Base-by-base conservation (phyloP, 768 basidiomycete genomes). In the Rhizopogon roseolus region DNA sequence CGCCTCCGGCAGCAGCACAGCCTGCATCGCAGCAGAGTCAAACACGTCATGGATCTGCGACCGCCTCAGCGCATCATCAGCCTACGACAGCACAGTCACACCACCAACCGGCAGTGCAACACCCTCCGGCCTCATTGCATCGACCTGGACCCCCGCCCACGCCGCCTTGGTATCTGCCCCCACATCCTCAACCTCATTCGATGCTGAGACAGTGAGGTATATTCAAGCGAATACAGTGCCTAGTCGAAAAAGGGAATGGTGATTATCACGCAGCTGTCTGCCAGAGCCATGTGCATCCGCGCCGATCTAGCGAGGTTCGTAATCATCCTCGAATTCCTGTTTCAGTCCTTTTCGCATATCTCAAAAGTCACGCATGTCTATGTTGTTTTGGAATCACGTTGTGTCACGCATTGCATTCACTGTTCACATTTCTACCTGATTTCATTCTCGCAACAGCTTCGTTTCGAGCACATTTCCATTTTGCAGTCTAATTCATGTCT, bases 1-100 rank as follows among this genome's bases (percentile, higher is more conserved):
- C 40, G 17, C 39, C 17, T 19, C 52, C 53, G 6, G 50, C 53
- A 16, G 50, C n/a, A n/a, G 36, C 39, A 11, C 32, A 29, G 28
- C 36, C 52, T 34, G 19, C 32, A 22, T 52, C 52, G 7, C 54
- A 27, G 10, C 53, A 41, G 28, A 54, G 7, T 52, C 52, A 42
- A 13, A 40, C 37, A 4, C 53, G 25, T 27, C 53, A 40, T 39
- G 38, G 8, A 6, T 8, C 19, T 39, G 17, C 34, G 27, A 52
- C n/a, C 16, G 5, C 19, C 3, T 32, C n/a, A 10, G 29, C 16
- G 29, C 41, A 22, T 9, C 43, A 45, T 29, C 49, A 34, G n/a
- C 6, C 42, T 4, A 58, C 60, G 17, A 53, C 61, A 38, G 56
- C 62, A 41, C 64, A 63, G 54, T 57, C 55, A 29, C 58, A 56